Percentiles rank a stretch among this genome's conserved stretches.
phyloP scores from a whole-genome alignment of 306 rosid genomes.

The Elaeagnus macrophylla region DNA sequence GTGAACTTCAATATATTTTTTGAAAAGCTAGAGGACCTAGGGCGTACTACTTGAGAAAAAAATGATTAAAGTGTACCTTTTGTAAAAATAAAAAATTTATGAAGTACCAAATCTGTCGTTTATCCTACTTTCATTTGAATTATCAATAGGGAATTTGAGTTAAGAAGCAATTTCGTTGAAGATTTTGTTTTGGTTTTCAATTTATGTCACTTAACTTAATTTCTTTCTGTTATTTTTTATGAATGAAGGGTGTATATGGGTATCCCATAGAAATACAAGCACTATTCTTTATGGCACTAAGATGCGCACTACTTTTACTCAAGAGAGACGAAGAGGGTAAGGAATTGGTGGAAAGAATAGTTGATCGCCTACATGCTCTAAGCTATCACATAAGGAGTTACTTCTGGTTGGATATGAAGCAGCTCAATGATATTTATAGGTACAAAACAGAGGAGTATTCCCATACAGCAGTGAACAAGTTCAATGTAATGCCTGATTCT shows the following conservation, averaged over 20 bases:
- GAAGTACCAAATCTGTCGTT: too few relatives aligned
- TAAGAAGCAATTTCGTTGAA: too few relatives aligned
- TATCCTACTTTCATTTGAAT: background rate
- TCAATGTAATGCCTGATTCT: conserved; percentile 35
- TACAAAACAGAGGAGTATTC: conserved; percentile 40
- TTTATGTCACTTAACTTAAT: background rate
- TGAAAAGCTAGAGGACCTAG: too few relatives aligned
- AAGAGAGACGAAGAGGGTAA: conserved; percentile 25
- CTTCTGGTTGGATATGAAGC: conserved; percentile 31
- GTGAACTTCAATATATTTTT: too few relatives aligned
- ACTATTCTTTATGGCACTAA: conserved; percentile 29
- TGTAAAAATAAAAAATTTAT: too few relatives aligned
- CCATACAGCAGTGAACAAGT: conserved; percentile 35
- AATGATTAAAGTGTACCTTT: too few relatives aligned
- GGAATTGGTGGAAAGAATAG: conserved; percentile 21
- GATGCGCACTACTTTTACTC: conserved; percentile 22
- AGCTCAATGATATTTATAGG: conserved; percentile 27
- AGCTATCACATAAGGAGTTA: conserved; percentile 28
- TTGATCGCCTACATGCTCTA: conserved; percentile 26
- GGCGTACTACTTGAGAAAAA: too few relatives aligned
- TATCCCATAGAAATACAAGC: conserved; percentile 35
- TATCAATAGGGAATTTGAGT: background rate
- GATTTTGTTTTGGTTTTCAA: background rate
- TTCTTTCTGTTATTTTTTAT: background rate
- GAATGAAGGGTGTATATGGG: conserved; percentile 23